A percentile compares a stretch with the other conserved stretches of the same genome.
These are phyloP conservation scores for Populus simonii DNA, from an alignment of 345 rosid species.

Conservation along the genomic window DNA sequence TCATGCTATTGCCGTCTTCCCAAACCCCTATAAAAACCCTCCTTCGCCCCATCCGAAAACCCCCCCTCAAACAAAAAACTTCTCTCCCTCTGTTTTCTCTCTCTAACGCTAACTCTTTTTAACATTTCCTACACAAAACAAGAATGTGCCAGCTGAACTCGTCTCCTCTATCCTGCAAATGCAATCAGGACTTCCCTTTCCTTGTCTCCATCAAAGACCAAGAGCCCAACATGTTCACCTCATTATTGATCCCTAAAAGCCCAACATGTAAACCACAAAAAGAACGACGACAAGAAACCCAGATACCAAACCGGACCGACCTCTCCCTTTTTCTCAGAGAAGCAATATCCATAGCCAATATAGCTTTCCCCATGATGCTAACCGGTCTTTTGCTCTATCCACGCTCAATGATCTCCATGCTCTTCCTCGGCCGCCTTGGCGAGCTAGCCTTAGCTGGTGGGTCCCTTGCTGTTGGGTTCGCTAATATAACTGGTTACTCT, in stretches of 20 bases:
- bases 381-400: conserved; percentile 73
- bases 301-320: conserved; percentile 15
- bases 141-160: conserved; percentile 17
- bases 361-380: conserved; percentile 67
- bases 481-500: conserved; percentile 89
- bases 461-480: conserved; percentile 78
- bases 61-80: not conserved
- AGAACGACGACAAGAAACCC: not conserved
- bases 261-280: conserved; percentile 1
- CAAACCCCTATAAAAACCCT: conserved; percentile 15
- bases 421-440: conserved; percentile 71
- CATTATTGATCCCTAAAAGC: conserved; percentile 5
- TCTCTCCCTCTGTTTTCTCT: not conserved
- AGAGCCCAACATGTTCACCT: not conserved
- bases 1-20: not conserved
- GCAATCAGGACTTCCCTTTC: conserved; percentile 11
- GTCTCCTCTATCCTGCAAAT: not conserved
- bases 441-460: conserved; percentile 78
- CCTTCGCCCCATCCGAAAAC: not conserved
- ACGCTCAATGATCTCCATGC: conserved; percentile 82
- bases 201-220: conserved; percentile 5
- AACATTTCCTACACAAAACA: not conserved
- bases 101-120: not conserved
- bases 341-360: conserved; percentile 44
- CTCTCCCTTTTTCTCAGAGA: conserved; percentile 40